Evolutionary conservation across 2,329 filamentous ascomycete species (phyloP).

Genomic region (Hypoxylon sp.): DNA sequence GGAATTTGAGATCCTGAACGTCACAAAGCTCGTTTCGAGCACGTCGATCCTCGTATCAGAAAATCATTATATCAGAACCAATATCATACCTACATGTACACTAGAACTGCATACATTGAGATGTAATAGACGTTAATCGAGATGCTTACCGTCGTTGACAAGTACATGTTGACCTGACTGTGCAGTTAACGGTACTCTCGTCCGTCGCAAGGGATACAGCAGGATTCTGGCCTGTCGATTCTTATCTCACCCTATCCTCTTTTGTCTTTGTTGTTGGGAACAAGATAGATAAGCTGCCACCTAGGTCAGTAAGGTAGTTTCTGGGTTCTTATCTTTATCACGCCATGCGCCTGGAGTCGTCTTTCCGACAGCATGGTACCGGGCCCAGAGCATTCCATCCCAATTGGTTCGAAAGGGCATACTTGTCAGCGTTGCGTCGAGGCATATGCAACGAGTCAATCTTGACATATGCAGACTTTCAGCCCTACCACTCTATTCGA

Average conservation of each 20-base stretch:
- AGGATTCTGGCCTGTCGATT: conserved; percentile 5
- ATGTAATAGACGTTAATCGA: background rate
- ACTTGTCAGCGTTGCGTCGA: conserved; percentile 2
- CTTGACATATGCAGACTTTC: conserved; percentile 16
- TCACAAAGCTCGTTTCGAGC: conserved; percentile 19
- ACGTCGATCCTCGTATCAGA: conserved; percentile 8
- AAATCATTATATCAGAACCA: conserved; percentile 7
- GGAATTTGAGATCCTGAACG: background rate
- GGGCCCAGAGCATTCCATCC: background rate
- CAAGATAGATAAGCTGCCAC: background rate
- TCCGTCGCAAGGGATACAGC: conserved; percentile 9
- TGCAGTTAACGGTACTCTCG: background rate
- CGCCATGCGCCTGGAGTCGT: conserved; percentile 14
- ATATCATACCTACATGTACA: too few relatives aligned
- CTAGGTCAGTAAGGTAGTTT: background rate
- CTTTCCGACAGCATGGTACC: conserved; percentile 23
- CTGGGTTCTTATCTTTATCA: conserved; percentile 6
- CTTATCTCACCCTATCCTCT: conserved; percentile 9
- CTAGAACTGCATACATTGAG: too few relatives aligned
- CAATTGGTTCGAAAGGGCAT: conserved; percentile 17
- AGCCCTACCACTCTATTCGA: conserved; percentile 11
- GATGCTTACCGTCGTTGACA: background rate
- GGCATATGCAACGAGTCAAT: conserved; percentile 15
- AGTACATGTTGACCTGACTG: background rate
- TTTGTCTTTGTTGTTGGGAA: conserved; percentile 10